Percentiles rank a stretch among this genome's conserved stretches.
These are phyloP conservation scores for Trichomonas tenax DNA, from an alignment of 208 protist species.

Conservation along the genomic window DNA sequence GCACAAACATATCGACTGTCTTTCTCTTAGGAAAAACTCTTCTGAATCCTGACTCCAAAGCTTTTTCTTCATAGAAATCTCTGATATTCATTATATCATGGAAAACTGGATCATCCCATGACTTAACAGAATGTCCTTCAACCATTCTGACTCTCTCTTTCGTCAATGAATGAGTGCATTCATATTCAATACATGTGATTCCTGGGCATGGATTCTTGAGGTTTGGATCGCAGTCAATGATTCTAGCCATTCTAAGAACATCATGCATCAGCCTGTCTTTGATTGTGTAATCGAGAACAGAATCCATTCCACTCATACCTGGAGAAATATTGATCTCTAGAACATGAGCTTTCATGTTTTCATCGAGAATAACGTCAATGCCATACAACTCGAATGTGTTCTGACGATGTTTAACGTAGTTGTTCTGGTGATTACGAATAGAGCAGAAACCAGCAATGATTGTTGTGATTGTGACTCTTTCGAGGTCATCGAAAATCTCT, in stretches of 20 bases:
- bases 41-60: not conserved
- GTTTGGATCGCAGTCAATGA: not conserved
- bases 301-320: conserved; percentile 6
- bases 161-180: not conserved
- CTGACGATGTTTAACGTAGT: not conserved
- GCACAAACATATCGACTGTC: not conserved
- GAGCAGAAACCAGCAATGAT: conserved; percentile 5
- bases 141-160: not conserved
- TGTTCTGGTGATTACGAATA: conserved; percentile 26
- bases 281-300: not conserved
- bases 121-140: not conserved
- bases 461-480: not conserved
- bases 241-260: not conserved
- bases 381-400: conserved; percentile 78
- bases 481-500: not conserved
- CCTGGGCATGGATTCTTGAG: not conserved
- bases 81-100: not conserved
- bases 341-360: conserved; percentile 69
- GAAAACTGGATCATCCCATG: not conserved
- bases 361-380: conserved; percentile 77
- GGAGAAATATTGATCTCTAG: conserved; percentile 74
- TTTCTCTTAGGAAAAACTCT: not conserved
- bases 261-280: not conserved
- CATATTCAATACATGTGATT: not conserved
- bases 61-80: not conserved